phyloP scores from a whole-genome alignment of 257 asterid species.

The Ajuga chamaepitys region DNA sequence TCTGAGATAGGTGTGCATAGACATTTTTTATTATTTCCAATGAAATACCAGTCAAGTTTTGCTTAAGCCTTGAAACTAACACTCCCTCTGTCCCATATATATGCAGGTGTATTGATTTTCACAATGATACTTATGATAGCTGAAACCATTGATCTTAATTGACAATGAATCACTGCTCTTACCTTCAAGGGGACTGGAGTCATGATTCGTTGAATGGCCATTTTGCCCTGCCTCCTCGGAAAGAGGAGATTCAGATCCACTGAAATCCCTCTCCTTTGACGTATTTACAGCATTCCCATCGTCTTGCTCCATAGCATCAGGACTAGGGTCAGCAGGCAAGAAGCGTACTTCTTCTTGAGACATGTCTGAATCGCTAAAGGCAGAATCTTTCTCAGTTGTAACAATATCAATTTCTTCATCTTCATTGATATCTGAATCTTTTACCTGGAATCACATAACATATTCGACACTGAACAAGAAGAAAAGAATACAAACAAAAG shows the following conservation, averaged over 20 bases:
- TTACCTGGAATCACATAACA: constrained; percentile 41
- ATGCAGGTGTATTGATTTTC: not conserved
- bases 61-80: not conserved
- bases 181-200: constrained; percentile 77
- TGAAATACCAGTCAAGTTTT: not conserved
- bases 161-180: not conserved
- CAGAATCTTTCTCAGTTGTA: constrained; percentile 61
- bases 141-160: constrained; percentile 9
- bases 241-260: constrained; percentile 68
- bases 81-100: no score
- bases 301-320: constrained; percentile 67
- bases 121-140: not conserved
- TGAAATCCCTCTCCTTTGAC: constrained; percentile 56
- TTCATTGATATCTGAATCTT: constrained; percentile 61
- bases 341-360: constrained; percentile 70
- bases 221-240: constrained; percentile 73
- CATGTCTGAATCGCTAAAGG: constrained; percentile 84
- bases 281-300: constrained; percentile 45
- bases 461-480: constrained; percentile 9
- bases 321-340: constrained; percentile 76
- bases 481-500: not conserved
- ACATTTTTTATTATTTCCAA: not conserved
- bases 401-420: constrained; percentile 72
- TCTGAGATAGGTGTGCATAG: not conserved
- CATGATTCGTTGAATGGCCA: constrained; percentile 51